Conservation (phyloP, 2,329 filamentous ascomycete genomes). For the Trichoderma sp. region DNA sequence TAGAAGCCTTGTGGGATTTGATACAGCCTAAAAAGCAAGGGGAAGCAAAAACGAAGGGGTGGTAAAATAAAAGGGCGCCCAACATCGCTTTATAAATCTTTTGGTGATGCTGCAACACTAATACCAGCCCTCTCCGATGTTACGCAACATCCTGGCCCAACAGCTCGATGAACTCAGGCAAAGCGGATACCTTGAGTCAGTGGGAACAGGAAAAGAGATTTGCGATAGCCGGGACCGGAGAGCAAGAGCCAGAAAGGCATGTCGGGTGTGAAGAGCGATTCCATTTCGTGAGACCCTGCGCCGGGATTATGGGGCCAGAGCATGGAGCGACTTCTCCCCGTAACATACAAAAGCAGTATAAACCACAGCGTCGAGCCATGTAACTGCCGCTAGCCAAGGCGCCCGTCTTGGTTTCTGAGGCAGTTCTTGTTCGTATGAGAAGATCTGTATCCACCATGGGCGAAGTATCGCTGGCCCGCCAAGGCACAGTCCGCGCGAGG, state of each 20-base stretch:
- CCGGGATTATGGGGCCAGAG: background rate
- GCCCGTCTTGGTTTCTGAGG: background rate
- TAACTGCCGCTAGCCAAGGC: background rate
- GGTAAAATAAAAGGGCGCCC: background rate
- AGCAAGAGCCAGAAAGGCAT: background rate
- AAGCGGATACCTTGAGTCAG: conserved; percentile 18
- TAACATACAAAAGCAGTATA: conserved; percentile 21
- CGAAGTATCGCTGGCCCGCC: conserved; percentile 9
- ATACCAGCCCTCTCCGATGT: background rate
- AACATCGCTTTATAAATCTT: conserved; percentile 7
- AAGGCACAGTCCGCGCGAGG: conserved; percentile 9
- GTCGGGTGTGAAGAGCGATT: background rate
- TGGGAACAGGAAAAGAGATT: background rate
- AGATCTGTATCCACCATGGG: background rate
- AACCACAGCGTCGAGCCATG: background rate
- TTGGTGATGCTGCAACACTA: background rate
- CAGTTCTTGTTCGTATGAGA: background rate
- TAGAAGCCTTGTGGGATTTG: conserved; percentile 1
- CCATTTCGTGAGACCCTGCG: conserved; percentile 5
- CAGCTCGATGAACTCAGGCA: conserved; percentile 5
- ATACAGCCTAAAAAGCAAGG: background rate
- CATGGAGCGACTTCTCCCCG: conserved; percentile 3
- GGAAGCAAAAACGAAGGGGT: background rate
- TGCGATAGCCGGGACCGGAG: conserved; percentile 21
- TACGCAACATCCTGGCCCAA: conserved; percentile 4